Conservation (phyloP, 129 eudicot genomes). For the Deinandra increscens region DNA sequence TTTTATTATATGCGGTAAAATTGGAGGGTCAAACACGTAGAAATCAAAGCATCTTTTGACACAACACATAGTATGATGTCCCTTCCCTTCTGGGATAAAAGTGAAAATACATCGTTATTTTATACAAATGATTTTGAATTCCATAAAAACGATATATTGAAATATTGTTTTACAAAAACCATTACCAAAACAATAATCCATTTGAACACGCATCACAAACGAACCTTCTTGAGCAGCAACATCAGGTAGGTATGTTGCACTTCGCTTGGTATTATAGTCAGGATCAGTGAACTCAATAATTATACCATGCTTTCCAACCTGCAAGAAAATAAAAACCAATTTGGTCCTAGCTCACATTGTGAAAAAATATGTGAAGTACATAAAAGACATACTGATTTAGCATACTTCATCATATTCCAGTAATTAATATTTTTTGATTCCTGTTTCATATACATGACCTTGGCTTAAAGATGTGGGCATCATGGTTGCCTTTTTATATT, state of each 20-base stretch:
- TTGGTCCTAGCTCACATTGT: background rate
- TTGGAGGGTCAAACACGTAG: background rate
- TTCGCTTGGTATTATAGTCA: slow-evolving; percentile 64
- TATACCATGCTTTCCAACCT: slow-evolving; percentile 90
- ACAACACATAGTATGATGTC: background rate
- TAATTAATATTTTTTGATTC: background rate
- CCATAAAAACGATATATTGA: background rate
- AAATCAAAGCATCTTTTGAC: background rate
- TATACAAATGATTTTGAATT: background rate
- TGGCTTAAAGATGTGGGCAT: too few species aligned
- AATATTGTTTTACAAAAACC: too few species aligned
- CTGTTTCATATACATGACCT: background rate
- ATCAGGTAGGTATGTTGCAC: slow-evolving; percentile 93
- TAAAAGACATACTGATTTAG: background rate
- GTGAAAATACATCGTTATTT: background rate
- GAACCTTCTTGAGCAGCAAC: slow-evolving; percentile 94
- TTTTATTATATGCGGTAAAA: background rate
- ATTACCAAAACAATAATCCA: background rate
- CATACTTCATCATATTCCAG: background rate
- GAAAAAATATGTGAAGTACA: background rate
- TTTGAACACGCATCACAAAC: background rate
- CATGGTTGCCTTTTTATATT: too few species aligned
- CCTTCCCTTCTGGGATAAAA: background rate
- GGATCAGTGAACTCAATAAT: slow-evolving; percentile 93
- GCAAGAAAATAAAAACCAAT: slow-evolving; percentile 5